Evolutionary conservation across 257 asterid genomes (phyloP), one percentile per base, ranked within the genome.

Genomic region (Anisodus tanguticus): DNA sequence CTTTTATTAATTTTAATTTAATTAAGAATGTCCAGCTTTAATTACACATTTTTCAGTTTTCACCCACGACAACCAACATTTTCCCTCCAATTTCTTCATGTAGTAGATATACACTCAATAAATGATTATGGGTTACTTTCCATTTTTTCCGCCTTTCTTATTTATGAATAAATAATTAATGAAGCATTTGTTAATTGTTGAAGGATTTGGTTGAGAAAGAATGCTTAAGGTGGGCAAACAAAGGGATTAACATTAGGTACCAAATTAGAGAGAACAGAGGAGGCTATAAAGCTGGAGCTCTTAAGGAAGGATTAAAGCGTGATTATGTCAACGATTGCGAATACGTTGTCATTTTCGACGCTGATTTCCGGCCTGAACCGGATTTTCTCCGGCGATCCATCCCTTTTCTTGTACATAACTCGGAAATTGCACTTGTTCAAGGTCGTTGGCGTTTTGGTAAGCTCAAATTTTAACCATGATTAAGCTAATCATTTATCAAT

Each of bases 271-370:
- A 92, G 82, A 82, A 87, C 2, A 87, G 99, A 80, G 97, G 97
- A 3, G 99, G 99, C 1, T 96, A 96, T 90, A 96, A 96, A 85
- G 99, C 99, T 5, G 99, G 99, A 19, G 99, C 99, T 59, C 97
- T 96, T 9, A 96, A 96, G 82, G 99, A 96, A 88, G 99, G 99
- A 0, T 74, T 96, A 37, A 94, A 83, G 71, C 98, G 45, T 76
- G 95, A 91, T 53, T 94, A 93, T 49, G 98, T 92, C 3, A 90
- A 94, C 64, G 90, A 92, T 1, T 96, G 99, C 79, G 99, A 96
- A 15, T 92, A 91, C 3, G 98, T 96, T 0, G 98, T 89, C 60
- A 96, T 96, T 54, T 93, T 96, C 80, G 99, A 96, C 8, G 99
- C 99, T 0, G 99, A 94, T 87, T 96, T 96, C 43, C 94, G 98